phyloP scores from a whole-genome alignment of 805 yeast species.

The Spathaspora passalidarum region DNA sequence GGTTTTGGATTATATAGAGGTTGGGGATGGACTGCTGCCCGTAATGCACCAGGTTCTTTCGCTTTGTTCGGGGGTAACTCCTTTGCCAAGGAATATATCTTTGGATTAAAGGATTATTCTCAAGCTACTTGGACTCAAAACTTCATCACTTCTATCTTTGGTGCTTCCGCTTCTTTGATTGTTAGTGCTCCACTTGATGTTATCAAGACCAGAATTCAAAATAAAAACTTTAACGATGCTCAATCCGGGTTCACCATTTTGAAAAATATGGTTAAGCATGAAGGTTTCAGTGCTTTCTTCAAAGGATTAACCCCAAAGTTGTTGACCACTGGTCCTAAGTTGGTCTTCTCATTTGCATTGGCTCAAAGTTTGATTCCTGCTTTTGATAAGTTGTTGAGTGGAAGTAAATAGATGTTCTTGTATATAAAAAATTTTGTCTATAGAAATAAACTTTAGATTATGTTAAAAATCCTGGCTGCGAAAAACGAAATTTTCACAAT shows the following conservation, averaged over 20 bases:
- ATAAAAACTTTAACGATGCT: conserved; percentile 91
- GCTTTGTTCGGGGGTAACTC: conserved; percentile 98
- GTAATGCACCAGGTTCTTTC: conserved; percentile 99
- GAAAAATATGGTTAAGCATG: conserved; percentile 89
- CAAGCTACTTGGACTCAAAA: conserved; percentile 94
- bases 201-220: conserved; percentile 97
- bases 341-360: conserved; percentile 95
- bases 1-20: conserved; percentile 94
- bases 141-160: conserved; percentile 89
- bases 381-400: conserved; percentile 55
- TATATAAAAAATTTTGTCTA: background rate
- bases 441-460: background rate
- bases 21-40: conserved; percentile 99
- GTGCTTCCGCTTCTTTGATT: conserved; percentile 94
- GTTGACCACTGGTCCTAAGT: conserved; percentile 96
- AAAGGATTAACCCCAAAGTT: conserved; percentile 96
- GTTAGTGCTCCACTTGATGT: conserved; percentile 98
- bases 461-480: background rate
- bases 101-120: conserved; percentile 82
- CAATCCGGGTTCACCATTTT: conserved; percentile 90
- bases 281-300: conserved; percentile 87
- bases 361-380: conserved; percentile 98
- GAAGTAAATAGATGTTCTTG: conserved; percentile 2
- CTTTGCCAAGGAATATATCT: conserved; percentile 94
- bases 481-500: background rate